Evolutionary conservation across 345 rosid species (phyloP), one percentile per base, ranked within the genome.

Genomic region (Lenwebbia sp.): DNA sequence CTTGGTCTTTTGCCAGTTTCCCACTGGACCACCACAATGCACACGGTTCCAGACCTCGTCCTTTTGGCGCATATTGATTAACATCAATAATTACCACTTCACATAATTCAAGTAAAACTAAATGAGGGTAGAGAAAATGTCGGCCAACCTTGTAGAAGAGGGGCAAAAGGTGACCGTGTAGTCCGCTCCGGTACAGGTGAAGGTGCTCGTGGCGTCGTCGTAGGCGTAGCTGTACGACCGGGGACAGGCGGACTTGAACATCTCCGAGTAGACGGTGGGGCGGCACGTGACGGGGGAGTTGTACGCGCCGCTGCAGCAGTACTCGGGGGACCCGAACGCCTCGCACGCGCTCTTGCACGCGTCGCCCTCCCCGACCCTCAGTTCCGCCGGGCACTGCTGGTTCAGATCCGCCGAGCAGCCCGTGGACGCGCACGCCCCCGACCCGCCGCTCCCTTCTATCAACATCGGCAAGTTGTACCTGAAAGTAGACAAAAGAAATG

Each of bases 301-400:
- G 85, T 92, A 97, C 94, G 95, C 98, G 90, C 99, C 99, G 49
- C 99, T 97, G 49, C 99, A 97, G 82, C 99, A 97, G 70, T 95
- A 97, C 92, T 97, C 98, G 0, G 99, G 96, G 82, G 96, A 93
- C 85, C 98, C 92, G 84, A 97, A 97, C 9, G 98, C 99, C 85
- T 92, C 94, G 81, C 99, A 96, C 87, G 99, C 99, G 92, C 99
- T 96, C 87, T 93, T 96, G 87, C 99, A 96, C 60, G 96, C 99
- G 83, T 89, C 90, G 0, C 97, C 98, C 4, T 91, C 93, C 4
- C 96, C 96, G 3, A 88, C 92, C 58, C 89, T 89, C 54, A 97
- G 90, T 89, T 97, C 99, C 21, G 90, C 82, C 5, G 99, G 99
- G 84, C 99, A 97, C 86, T 89, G 95, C 30, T 37, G 88, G 95